phyloP scores from a whole-genome alignment of 768 basidiomycete species.

The Auricularia cornea region DNA sequence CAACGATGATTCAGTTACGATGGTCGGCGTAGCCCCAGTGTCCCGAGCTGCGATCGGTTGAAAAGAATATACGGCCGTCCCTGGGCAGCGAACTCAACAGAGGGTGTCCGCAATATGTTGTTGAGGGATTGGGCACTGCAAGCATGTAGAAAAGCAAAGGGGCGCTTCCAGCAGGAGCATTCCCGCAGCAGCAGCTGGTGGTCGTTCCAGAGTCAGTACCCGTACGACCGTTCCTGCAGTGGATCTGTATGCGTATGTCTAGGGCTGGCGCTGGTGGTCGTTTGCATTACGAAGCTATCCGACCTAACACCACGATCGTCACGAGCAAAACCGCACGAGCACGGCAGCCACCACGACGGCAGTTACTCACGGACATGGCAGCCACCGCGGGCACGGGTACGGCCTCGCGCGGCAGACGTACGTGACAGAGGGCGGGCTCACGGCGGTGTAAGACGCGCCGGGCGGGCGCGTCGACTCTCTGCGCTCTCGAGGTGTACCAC shows the following conservation, averaged over 20 bases:
- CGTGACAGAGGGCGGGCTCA: not conserved
- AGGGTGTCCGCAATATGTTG: no score
- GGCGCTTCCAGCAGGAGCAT: not conserved
- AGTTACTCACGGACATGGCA: not conserved
- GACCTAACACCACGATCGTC: not conserved
- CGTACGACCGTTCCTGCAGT: no score
- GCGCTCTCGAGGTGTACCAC: not conserved
- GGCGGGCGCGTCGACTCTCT: not conserved
- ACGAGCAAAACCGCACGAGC: no score
- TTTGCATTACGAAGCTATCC: not conserved
- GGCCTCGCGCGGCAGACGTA: not conserved
- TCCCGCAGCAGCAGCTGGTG: not conserved
- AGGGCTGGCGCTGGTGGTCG: not conserved
- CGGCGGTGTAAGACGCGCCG: not conserved
- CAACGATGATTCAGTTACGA: no score
- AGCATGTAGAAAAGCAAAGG: no score
- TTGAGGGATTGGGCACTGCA: no score
- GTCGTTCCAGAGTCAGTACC: not conserved
- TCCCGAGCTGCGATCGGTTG: no score
- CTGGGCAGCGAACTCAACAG: no score
- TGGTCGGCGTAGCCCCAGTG: not conserved
- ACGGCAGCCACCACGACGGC: not conserved
- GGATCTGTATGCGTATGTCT: no score
- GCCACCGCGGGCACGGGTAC: not conserved
- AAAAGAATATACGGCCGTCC: no score